Conservation (phyloP, 345 rosid genomes). For the Rhizophora mangle region DNA sequence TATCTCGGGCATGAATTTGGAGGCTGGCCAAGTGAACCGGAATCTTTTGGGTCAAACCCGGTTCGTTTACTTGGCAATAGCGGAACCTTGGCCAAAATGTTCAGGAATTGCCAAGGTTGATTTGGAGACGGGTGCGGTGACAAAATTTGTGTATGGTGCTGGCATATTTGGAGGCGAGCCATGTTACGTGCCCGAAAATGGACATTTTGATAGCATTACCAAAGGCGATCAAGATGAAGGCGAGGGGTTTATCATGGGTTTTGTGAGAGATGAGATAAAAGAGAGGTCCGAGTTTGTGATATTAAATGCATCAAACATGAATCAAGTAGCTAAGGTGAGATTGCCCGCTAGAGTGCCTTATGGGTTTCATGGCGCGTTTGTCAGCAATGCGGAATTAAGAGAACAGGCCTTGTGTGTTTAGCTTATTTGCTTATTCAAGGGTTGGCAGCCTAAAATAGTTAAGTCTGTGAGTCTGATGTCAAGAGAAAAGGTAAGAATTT, state of each 20-base stretch:
- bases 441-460: too few relatives aligned
- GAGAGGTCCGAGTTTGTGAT: conserved; percentile 55
- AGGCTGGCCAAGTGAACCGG: conserved; percentile 59
- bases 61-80: conserved; percentile 63
- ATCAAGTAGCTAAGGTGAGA: conserved; percentile 46
- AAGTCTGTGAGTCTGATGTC: too few relatives aligned
- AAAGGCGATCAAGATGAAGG: conserved; percentile 22
- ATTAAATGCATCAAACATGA: conserved; percentile 45
- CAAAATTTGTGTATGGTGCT: conserved; percentile 42
- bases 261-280: conserved; percentile 54
- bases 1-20: conserved; percentile 49
- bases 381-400: conserved; percentile 39
- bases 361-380: conserved; percentile 75
- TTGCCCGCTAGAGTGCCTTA: conserved; percentile 68
- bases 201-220: not conserved
- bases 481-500: too few relatives aligned
- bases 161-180: conserved; percentile 70
- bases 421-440: not conserved
- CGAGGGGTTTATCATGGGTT: conserved; percentile 54
- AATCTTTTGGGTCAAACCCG: conserved; percentile 41
- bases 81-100: conserved; percentile 78
- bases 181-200: conserved; percentile 33
- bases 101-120: conserved; percentile 68
- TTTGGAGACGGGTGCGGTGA: conserved; percentile 36
- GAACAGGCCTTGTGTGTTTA: conserved; percentile 21